A percentile compares a stretch with the other conserved stretches of the same genome.
Conservation (phyloP, 2,329 filamentous ascomycete genomes). For the Fusarium goolgardi region DNA sequence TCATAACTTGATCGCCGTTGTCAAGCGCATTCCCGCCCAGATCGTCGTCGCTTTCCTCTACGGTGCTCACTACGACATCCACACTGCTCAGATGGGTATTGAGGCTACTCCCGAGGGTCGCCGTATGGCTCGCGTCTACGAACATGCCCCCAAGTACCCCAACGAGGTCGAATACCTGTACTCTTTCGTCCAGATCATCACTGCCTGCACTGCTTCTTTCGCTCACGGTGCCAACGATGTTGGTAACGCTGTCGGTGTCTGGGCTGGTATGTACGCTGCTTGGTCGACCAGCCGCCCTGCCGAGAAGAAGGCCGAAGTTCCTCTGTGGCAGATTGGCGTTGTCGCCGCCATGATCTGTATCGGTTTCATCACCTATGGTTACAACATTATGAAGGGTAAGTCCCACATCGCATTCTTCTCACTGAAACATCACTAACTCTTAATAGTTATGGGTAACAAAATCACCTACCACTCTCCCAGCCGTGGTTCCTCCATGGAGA, state of each 20-base stretch:
- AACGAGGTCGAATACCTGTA: slow-evolving; percentile 79
- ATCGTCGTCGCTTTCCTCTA: slow-evolving; percentile 74
- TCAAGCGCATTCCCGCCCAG: slow-evolving; percentile 76
- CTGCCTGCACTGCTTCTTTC: slow-evolving; percentile 78
- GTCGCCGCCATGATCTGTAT: slow-evolving; percentile 71
- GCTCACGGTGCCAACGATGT: slow-evolving; percentile 84
- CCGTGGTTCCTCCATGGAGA: slow-evolving; percentile 77
- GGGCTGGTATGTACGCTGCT: slow-evolving; percentile 76
- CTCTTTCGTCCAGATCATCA: slow-evolving; percentile 74
- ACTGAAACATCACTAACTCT: slow-evolving; percentile 23
- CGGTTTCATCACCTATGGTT: slow-evolving; percentile 79
- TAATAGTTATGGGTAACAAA: slow-evolving; percentile 82
- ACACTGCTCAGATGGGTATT: slow-evolving; percentile 78
- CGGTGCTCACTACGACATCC: slow-evolving; percentile 84
- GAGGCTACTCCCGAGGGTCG: slow-evolving; percentile 77
- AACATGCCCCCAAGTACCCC: slow-evolving; percentile 71
- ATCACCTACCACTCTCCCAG: slow-evolving; percentile 75
- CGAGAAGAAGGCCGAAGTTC: slow-evolving; percentile 72
- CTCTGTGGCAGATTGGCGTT: slow-evolving; percentile 81
- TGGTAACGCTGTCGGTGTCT: slow-evolving; percentile 75
- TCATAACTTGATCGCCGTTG: slow-evolving; percentile 72
- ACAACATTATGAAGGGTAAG: slow-evolving; percentile 85
- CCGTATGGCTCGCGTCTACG: slow-evolving; percentile 71
- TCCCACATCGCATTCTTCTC: not conserved
- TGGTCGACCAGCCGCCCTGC: slow-evolving; percentile 73